phyloP scores from a whole-genome alignment of 2,329 filamentous ascomycete species.

The Sporothrix pseudoabietina region DNA sequence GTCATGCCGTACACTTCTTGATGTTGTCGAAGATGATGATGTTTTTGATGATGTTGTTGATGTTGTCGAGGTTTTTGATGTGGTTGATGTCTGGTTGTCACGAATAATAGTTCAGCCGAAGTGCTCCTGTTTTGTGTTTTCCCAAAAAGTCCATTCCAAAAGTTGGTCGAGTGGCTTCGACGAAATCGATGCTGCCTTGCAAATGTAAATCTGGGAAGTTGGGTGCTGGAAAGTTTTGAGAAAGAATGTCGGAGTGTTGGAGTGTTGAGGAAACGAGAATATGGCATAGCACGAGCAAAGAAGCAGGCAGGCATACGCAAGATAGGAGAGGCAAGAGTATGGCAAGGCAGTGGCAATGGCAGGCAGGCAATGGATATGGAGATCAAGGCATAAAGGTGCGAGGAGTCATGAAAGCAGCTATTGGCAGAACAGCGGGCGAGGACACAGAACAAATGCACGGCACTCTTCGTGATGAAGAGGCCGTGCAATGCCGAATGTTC shows the following conservation, averaged over 20 bases:
- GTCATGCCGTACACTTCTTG: conserved; percentile 32
- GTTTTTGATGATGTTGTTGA: conserved; percentile 2
- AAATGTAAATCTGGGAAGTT: conserved; percentile 3
- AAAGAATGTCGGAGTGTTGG: background rate
- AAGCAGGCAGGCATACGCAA: background rate
- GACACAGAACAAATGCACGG: background rate
- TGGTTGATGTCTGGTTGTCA: conserved; percentile 25
- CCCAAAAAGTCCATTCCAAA: background rate
- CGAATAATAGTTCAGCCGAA: conserved; percentile 29
- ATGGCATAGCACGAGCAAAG: background rate
- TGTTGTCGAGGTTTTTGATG: conserved; percentile 3
- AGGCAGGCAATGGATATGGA: conserved; percentile 7
- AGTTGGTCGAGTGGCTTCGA: background rate
- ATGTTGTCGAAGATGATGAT: conserved; percentile 20
- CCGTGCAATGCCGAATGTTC: background rate
- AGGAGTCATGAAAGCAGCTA: conserved; percentile 16
- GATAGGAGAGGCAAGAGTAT: background rate
- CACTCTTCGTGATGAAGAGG: background rate
- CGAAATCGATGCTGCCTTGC: too few relatives aligned
- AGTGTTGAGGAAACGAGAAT: conserved; percentile 9
- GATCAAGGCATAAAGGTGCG: background rate
- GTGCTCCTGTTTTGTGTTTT: background rate
- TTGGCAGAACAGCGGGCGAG: background rate
- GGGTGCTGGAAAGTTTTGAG: background rate
- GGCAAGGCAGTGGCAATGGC: conserved; percentile 11